phyloP scores from a whole-genome alignment of 2,329 filamentous ascomycete genomes.

The Botryotinia convoluta region DNA sequence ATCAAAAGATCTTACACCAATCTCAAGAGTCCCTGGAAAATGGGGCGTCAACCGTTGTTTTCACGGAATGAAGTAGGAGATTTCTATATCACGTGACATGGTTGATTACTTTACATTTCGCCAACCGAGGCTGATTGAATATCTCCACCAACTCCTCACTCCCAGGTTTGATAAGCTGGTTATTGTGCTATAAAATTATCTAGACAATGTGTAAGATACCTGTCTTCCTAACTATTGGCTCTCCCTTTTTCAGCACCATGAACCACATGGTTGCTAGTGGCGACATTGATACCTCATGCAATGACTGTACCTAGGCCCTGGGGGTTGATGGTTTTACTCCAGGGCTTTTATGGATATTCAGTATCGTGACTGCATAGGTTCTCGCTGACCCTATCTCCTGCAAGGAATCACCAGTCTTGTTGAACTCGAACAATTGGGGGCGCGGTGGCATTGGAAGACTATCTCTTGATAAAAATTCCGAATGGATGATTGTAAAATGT shows the following conservation, averaged over 20 bases:
- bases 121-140: background rate
- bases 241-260: background rate
- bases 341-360: background rate
- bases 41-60: background rate
- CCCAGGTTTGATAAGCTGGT: background rate
- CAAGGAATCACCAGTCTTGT: background rate
- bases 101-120: background rate
- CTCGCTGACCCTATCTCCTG: background rate
- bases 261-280: background rate
- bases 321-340: background rate
- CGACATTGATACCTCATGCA: background rate
- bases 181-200: background rate
- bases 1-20: background rate
- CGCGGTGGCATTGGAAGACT: background rate
- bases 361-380: background rate
- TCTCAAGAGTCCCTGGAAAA: background rate
- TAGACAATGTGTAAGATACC: background rate
- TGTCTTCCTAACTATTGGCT: accelerated
- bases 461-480: background rate
- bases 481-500: background rate
- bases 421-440: background rate
- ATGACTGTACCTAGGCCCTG: background rate
- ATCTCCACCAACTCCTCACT: background rate
- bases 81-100: background rate
- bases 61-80: background rate